Conservation (phyloP, 139 green algal genomes). For the Chlorella sp. region DNA sequence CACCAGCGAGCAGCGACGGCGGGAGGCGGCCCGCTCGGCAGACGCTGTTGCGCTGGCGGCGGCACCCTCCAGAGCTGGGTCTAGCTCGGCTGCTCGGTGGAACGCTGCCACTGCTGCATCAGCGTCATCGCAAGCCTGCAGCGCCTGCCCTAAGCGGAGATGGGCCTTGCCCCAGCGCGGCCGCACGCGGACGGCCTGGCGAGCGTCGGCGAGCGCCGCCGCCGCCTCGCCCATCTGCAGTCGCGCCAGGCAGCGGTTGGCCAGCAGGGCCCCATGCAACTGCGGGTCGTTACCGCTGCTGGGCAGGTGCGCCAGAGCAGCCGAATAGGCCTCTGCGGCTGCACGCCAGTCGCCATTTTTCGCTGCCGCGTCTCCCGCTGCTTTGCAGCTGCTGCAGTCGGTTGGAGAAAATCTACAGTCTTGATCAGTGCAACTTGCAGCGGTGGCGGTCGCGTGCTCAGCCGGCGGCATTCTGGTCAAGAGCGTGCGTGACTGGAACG, state of each 20-base stretch:
- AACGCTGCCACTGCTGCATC: not conserved
- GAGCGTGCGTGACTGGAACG: too few species aligned
- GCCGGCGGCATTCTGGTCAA: too few species aligned
- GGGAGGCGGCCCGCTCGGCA: not conserved
- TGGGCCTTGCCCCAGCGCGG: slow-evolving; percentile 31
- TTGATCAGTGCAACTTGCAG: too few species aligned
- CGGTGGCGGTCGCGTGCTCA: too few species aligned
- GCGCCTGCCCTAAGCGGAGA: not conserved
- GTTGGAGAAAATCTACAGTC: too few species aligned
- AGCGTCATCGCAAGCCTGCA: not conserved
- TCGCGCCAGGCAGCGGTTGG: slow-evolving; percentile 18
- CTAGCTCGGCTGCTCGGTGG: slow-evolving; percentile 20
- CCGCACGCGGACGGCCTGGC: not conserved
- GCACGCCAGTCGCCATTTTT: too few species aligned
- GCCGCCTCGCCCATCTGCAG: not conserved
- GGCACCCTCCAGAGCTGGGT: not conserved
- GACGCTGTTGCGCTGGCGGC: not conserved
- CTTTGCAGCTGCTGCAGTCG: too few species aligned
- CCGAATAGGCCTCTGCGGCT: too few species aligned
- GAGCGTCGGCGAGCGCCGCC: slow-evolving; percentile 1
- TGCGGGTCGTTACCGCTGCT: not conserved
- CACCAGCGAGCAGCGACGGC: not conserved
- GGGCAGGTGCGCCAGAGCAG: too few species aligned
- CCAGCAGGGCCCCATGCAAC: not conserved
- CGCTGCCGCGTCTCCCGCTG: too few species aligned